Evolutionary conservation across 1,284 basidiomycete genomes (phyloP), one percentile per base, ranked within the genome.

Genomic region (Sporisorium graminicola): DNA sequence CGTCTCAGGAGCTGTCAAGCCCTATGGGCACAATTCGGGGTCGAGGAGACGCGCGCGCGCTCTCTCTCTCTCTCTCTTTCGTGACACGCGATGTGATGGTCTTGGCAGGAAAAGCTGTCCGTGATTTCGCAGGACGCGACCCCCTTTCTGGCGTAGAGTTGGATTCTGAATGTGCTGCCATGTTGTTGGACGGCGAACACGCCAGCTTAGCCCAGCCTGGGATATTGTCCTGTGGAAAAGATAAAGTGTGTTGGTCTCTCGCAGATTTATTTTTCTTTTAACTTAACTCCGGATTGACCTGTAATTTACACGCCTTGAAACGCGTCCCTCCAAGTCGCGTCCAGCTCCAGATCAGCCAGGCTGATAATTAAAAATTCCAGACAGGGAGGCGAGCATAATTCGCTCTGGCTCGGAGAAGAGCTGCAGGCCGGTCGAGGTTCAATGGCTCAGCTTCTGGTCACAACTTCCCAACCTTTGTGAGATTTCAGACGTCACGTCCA

Each of bases 381-480:
- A 18, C 13, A 35, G 18, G 31, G 12, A 33, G 31, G 31, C 31
- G 12, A n/a, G 49, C 29, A 35, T 16, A 42, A 31, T 51, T 58
- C 37, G 24, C 57, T 58, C 47, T 58, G 27, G 24, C 57, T 58
- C 47, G 57, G 57, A 50, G 57, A 40, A 42, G 47, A 51, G 56
- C 56, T 58, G 56, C 56, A 43, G 44, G 6, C 44, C 56, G 56
- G 56, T 5, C 31, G 20, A 20, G 29, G 20, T 58, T 26, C 43
- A 57, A 44, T n/a, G n/a, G n/a, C n/a, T n/a, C n/a, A n/a, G n/a
- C n/a, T n/a, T n/a, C n/a, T n/a, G n/a, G n/a, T n/a, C n/a, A n/a
- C n/a, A n/a, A n/a, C n/a, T n/a, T n/a, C n/a, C n/a, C n/a, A n/a
- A n/a, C n/a, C n/a, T 14, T 22, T 46, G 42, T 27, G 20, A 33